Evolutionary conservation across 495 filamentous ascomycete genomes (phyloP).

Genomic region (Annulohypoxylon bovei): DNA sequence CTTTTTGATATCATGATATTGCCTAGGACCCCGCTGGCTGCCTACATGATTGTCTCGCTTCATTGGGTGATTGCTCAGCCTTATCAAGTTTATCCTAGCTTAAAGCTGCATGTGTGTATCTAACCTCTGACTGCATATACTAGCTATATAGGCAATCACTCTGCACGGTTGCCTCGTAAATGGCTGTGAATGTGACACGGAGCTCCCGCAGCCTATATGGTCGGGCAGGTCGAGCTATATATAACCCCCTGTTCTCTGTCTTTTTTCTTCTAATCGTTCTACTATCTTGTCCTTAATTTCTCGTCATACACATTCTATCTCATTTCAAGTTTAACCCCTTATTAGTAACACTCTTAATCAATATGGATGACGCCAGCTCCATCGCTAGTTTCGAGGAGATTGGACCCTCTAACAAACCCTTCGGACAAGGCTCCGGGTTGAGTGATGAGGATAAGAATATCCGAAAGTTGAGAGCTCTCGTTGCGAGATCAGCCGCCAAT

Average conservation of each 20-base stretch:
- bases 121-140: background rate
- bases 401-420: conserved; percentile 11
- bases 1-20: background rate
- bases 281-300: background rate
- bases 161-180: conserved; percentile 2
- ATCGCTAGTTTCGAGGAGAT: conserved; percentile 45
- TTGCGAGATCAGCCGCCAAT: conserved; percentile 14
- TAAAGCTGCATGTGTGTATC: background rate
- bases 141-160: conserved; percentile 14
- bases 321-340: background rate
- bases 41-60: conserved; percentile 7
- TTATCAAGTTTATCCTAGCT: background rate
- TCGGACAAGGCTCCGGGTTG: background rate
- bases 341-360: background rate
- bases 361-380: conserved; percentile 38
- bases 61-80: conserved; percentile 13
- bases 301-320: background rate
- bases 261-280: background rate
- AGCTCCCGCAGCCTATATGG: too few relatives aligned
- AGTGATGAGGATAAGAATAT: conserved; percentile 14
- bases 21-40: conserved; percentile 14
- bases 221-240: too few relatives aligned
- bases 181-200: background rate
- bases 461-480: conserved; percentile 16
- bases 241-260: background rate